These are phyloP conservation scores for Achaetomiella virescens DNA, from an alignment of 495 filamentous ascomycete species.

Conservation along the genomic window DNA sequence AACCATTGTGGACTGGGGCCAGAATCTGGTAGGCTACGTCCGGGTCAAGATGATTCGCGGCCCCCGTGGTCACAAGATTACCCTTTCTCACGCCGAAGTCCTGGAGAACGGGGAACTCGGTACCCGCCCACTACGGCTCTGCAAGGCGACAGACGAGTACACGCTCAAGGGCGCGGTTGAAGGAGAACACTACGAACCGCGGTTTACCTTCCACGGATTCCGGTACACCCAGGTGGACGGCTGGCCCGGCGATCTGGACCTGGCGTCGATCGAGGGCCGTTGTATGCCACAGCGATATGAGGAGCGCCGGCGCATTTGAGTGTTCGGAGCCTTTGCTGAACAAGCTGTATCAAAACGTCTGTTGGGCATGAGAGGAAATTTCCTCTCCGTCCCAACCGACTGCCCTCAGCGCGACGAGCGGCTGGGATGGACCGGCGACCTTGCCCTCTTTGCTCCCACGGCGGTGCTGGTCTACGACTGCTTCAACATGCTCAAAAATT, in stretches of 20 bases:
- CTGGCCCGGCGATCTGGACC: neutral
- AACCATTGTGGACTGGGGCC: conserved; percentile 49
- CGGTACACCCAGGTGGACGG: conserved; percentile 42
- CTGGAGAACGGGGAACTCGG: conserved; percentile 47
- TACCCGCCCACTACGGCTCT: conserved; percentile 41
- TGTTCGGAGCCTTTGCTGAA: conserved; percentile 46
- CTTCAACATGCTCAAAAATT: conserved; percentile 17
- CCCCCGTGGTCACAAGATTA: conserved; percentile 23
- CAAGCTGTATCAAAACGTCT: conserved; percentile 43
- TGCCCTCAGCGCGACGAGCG: conserved; percentile 53
- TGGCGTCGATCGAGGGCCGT: neutral
- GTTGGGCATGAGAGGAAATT: conserved; percentile 52
- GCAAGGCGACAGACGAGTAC: conserved; percentile 35
- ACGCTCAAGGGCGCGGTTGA: neutral
- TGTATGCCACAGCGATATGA: neutral
- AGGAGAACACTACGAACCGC: conserved; percentile 29
- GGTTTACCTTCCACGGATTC: conserved; percentile 53
- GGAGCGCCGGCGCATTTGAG: conserved; percentile 25
- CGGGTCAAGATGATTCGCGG: conserved; percentile 27
- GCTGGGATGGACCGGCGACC: conserved; percentile 52
- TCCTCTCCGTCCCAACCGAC: conserved; percentile 49
- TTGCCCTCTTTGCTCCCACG: conserved; percentile 43
- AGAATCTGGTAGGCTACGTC: conserved; percentile 51
- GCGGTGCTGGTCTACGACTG: conserved; percentile 47
- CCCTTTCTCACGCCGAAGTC: conserved; percentile 44